phyloP scores from a whole-genome alignment of 140 eudicot species.

The Flaveria floridana region DNA sequence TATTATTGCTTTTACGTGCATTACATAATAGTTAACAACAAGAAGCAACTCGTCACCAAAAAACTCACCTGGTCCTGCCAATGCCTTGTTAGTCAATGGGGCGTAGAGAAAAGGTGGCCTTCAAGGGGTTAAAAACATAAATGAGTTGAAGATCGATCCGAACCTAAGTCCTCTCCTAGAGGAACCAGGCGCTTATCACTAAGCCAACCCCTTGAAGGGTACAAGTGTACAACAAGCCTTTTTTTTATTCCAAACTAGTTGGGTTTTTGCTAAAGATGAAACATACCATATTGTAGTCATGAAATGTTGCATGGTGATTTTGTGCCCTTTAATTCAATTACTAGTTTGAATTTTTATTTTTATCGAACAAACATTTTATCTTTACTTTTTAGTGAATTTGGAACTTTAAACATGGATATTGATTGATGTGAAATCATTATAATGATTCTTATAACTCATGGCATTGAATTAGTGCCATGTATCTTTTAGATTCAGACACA shows the following conservation, averaged over 20 bases:
- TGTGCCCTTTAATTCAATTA: not conserved
- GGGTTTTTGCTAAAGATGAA: not conserved
- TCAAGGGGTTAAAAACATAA: not conserved
- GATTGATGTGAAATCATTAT: conserved; percentile 23
- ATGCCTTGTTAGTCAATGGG: not conserved
- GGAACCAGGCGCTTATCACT: not conserved
- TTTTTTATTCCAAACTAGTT: not conserved
- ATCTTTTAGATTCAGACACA: conserved; percentile 28
- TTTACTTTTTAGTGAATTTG: conserved; percentile 1
- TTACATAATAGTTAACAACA: not conserved
- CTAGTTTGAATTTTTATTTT: conserved; percentile 4
- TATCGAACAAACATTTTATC: conserved; percentile 10
- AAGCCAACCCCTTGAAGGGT: not conserved
- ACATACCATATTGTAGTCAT: not conserved
- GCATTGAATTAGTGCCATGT: conserved; percentile 21
- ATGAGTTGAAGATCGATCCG: not conserved
- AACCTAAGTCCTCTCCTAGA: not conserved
- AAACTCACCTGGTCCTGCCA: not conserved
- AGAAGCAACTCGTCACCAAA: not conserved
- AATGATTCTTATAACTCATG: conserved; percentile 13
- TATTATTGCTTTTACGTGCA: not conserved
- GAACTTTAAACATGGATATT: conserved; percentile 17
- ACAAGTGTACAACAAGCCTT: not conserved
- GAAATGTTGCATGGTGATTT: conserved; percentile 5
- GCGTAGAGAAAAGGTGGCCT: not conserved